These are phyloP conservation scores for Coemansia sp. DNA, from an alignment of 192 early-diverging fungal species.

Conservation along the genomic window DNA sequence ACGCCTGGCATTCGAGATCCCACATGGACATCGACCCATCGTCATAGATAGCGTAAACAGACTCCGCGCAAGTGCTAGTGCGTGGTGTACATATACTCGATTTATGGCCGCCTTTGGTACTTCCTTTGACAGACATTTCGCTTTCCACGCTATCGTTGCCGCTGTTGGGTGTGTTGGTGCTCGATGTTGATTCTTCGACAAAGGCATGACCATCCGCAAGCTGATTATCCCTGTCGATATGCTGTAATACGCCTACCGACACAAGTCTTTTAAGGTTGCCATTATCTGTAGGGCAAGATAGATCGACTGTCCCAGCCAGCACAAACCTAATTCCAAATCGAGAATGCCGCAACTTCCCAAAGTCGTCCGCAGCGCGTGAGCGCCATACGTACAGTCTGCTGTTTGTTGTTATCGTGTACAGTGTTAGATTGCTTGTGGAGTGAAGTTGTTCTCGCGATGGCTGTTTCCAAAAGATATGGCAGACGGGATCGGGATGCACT, in stretches of 20 bases:
- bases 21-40: slow-evolving; percentile 46
- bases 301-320: slow-evolving; percentile 10
- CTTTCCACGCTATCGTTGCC: background rate
- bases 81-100: background rate
- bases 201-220: background rate
- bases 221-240: background rate
- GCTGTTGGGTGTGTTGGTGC: background rate
- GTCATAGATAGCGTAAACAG: slow-evolving; percentile 8
- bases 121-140: background rate
- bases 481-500: slow-evolving; percentile 25
- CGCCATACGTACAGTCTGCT: slow-evolving; percentile 25
- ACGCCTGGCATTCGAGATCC: slow-evolving; percentile 10
- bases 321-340: slow-evolving; percentile 18
- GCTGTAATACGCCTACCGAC: background rate
- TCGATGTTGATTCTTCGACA: background rate
- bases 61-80: background rate
- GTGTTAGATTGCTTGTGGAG: background rate
- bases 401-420: slow-evolving; percentile 25
- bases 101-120: background rate
- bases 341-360: background rate
- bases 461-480: slow-evolving; percentile 35
- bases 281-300: background rate
- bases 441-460: background rate
- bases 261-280: background rate
- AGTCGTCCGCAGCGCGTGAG: slow-evolving; percentile 6